Base-by-base conservation (phyloP, 768 basidiomycete genomes). In the Hortiboletus flavorubellus region DNA sequence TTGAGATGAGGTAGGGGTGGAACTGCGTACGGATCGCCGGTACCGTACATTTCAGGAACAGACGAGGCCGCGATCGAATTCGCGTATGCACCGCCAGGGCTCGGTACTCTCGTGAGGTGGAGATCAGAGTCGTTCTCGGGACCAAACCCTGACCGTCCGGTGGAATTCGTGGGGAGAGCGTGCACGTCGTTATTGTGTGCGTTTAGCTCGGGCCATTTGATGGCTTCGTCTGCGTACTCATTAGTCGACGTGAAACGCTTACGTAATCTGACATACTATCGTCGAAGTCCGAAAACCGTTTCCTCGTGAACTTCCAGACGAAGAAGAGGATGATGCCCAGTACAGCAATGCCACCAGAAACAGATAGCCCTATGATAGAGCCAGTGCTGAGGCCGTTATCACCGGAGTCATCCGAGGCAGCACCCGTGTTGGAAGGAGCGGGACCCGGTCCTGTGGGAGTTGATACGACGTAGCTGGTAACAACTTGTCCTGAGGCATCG, bases 201-300 rank as follows among this genome's bases (percentile, higher is more conserved):
- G 68, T 91, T 90, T 37, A 92, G 79, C 64, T 93, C 91, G 4
- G 91, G 91, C 91, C 91, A 93, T 72, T 92, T 92, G 72, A 93
- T 93, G 18, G 88, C 88, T 72, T 91, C 89, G 62, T 79, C 89
- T 91, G 65, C 44, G 42, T 38, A 35, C 26, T 9, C 49, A 49
- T 58, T 48, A 57, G 21, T 41, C 14, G 8, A 15, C 11, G 45
- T 56, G 58, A 54, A 58, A 56, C 53, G 21, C 1, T 61, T 55
- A 55, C 33, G 47, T 60, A 54, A 59, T 49, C 42, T 30, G 38
- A 81, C 88, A 63, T 70, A 91, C 91, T 84, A 73, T 90, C 87
- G 64, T 92, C 88, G 64, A 89, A 90, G 62, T 86, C 82, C 26
- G 76, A 58, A 65, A 85, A 83, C 54, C 87, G 85, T 68, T 92